These are phyloP conservation scores for Lignosus rhinocerotis DNA, from an alignment of 1,284 basidiomycete species.

Conservation along the genomic window DNA sequence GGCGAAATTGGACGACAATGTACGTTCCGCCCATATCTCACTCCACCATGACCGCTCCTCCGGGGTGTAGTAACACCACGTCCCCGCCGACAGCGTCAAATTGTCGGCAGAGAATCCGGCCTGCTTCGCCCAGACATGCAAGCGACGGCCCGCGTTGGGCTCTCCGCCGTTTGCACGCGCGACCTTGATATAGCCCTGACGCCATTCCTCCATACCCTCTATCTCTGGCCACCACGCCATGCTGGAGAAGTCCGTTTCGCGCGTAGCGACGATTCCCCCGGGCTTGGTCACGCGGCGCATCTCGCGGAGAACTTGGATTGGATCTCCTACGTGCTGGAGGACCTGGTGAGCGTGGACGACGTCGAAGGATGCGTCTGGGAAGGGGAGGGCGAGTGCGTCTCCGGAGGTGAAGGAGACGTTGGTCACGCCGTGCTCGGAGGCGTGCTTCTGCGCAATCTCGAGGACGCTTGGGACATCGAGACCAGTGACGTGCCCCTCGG, in stretches of 20 bases:
- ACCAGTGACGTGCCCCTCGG: conserved; percentile 42
- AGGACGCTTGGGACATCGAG: conserved; percentile 38
- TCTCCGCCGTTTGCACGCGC: conserved; percentile 33
- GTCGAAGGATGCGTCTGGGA: conserved; percentile 41
- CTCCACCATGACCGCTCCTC: conserved; percentile 39
- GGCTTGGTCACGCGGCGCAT: conserved; percentile 45
- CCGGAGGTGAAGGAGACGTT: conserved; percentile 38
- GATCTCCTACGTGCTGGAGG: conserved; percentile 43
- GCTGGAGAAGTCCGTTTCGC: conserved; percentile 37
- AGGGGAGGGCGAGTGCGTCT: conserved; percentile 35
- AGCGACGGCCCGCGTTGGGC: conserved; percentile 32
- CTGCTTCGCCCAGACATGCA: conserved; percentile 33
- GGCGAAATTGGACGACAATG: conserved; percentile 33
- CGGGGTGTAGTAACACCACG: conserved; percentile 37
- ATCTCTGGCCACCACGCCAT: conserved; percentile 36
- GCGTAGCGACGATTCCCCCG: conserved; percentile 43
- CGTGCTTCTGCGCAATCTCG: conserved; percentile 34
- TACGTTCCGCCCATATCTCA: conserved; percentile 37
- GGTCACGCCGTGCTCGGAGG: conserved; percentile 25
- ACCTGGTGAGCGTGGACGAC: conserved; percentile 49
- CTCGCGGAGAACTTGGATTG: conserved; percentile 40
- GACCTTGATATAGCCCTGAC: conserved; percentile 26
- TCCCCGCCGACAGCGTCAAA: conserved; percentile 31
- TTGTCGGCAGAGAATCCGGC: conserved; percentile 31
- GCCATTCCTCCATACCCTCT: conserved; percentile 30